Conservation (phyloP, 108 stramenopile genomes). For the Schizochytrium sp. region DNA sequence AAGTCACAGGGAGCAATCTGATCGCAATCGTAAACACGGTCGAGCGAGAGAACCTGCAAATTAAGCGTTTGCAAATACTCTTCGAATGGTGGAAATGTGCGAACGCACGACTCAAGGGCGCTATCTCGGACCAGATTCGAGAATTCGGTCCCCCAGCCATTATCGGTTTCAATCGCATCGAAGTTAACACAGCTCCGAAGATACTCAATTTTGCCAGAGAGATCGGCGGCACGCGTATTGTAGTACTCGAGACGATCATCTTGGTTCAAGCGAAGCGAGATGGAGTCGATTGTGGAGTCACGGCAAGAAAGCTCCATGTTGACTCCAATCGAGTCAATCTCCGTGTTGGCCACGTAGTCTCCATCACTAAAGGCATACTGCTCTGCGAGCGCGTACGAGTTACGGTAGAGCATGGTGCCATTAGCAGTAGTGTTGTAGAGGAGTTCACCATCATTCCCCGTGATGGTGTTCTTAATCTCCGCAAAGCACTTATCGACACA, state of each 20-base stretch:
- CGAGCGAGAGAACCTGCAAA: neutral
- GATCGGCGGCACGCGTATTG: neutral
- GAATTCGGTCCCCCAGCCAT: no score
- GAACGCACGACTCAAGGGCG: neutral
- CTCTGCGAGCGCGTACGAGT: neutral
- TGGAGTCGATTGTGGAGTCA: neutral
- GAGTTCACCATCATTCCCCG: neutral
- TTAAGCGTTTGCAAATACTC: neutral
- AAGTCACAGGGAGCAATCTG: neutral
- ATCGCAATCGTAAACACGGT: neutral
- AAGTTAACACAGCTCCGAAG: neutral
- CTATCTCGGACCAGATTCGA: neutral
- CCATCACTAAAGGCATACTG: slow-evolving; percentile 10
- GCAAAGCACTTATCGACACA: neutral
- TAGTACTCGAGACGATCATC: neutral
- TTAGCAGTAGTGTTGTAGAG: neutral
- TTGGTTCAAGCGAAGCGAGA: neutral
- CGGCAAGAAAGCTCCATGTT: neutral
- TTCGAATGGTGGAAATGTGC: neutral
- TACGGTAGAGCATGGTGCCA: slow-evolving; percentile 9
- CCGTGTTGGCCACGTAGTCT: neutral
- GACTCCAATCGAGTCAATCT: neutral
- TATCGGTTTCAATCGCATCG: neutral
- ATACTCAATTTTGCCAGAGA: neutral
- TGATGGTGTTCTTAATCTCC: neutral